phyloP scores from a whole-genome alignment of 192 early-diverging fungal species.

The Allomyces javanicus region DNA sequence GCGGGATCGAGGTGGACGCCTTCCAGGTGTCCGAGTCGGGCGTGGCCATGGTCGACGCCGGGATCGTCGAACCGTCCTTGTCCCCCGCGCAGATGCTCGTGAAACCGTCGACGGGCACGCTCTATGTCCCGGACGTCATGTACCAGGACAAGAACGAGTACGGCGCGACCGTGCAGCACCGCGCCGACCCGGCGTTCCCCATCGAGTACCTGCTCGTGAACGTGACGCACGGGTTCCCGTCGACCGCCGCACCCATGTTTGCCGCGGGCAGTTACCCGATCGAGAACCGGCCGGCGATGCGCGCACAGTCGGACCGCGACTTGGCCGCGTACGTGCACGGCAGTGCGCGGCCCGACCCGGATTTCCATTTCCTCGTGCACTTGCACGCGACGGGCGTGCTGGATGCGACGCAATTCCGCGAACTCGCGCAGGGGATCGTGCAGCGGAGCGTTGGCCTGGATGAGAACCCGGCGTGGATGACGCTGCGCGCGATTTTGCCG shows the following conservation, averaged over 20 bases:
- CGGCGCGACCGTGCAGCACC: slow-evolving; percentile 58
- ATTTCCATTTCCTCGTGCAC: slow-evolving; percentile 73
- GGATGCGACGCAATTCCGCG: slow-evolving; percentile 31
- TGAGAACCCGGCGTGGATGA: slow-evolving; percentile 44
- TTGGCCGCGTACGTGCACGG: slow-evolving; percentile 15
- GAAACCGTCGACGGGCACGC: slow-evolving; percentile 35
- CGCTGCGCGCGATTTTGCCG: slow-evolving; percentile 36
- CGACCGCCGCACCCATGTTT: slow-evolving; percentile 55
- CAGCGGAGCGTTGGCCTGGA: slow-evolving; percentile 14
- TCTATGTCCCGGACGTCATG: slow-evolving; percentile 91
- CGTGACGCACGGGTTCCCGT: slow-evolving; percentile 82
- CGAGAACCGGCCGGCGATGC: slow-evolving; percentile 58
- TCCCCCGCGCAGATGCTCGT: slow-evolving; percentile 75
- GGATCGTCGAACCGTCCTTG: slow-evolving; percentile 72
- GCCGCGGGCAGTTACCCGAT: slow-evolving; percentile 38
- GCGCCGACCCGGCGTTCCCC: slow-evolving; percentile 89
- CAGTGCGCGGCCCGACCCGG: slow-evolving; percentile 35
- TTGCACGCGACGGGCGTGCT: slow-evolving; percentile 46
- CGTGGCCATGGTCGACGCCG: slow-evolving; percentile 76
- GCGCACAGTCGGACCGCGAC: slow-evolving; percentile 32
- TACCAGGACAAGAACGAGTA: slow-evolving; percentile 95
- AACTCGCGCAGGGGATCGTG: slow-evolving; percentile 14
- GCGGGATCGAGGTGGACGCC: slow-evolving; percentile 59
- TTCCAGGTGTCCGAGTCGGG: slow-evolving; percentile 87
- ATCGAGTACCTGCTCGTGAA: slow-evolving; percentile 91